These are phyloP conservation scores for Brachypodium distachyon DNA, from an alignment of 202 grass and related monocot species.

Conservation along the genomic window DNA sequence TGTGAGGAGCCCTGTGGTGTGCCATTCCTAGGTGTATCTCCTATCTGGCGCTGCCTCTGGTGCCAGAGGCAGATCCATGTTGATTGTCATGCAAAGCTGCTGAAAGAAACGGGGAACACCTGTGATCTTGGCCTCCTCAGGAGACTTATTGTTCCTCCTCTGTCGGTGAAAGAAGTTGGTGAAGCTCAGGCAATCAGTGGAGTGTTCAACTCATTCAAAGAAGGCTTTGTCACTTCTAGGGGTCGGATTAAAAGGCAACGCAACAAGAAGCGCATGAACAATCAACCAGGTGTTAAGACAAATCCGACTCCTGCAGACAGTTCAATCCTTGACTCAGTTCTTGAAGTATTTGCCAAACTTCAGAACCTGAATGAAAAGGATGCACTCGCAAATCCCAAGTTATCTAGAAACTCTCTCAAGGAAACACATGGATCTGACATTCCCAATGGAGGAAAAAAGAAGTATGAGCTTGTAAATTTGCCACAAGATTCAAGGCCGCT, in stretches of 20 bases:
- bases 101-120: constrained; percentile 47
- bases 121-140: constrained; percentile 65
- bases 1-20: constrained; percentile 67
- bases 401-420: constrained; percentile 26
- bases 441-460: constrained; percentile 21
- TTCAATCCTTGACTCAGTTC: constrained; percentile 38
- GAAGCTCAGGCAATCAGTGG: constrained; percentile 22
- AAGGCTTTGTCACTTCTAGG: constrained; percentile 37
- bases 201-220: constrained; percentile 56
- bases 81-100: constrained; percentile 67
- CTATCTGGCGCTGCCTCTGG: constrained; percentile 89
- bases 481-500: constrained; percentile 62
- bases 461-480: constrained; percentile 64
- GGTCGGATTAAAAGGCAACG: constrained; percentile 39
- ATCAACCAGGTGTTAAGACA: constrained; percentile 30
- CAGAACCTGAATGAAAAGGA: constrained; percentile 42
- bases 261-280: constrained; percentile 45
- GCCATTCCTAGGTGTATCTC: constrained; percentile 70
- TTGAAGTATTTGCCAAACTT: constrained; percentile 41
- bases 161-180: constrained; percentile 61
- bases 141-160: constrained; percentile 71
- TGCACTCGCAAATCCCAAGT: constrained; percentile 34
- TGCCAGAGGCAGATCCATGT: constrained; percentile 82
- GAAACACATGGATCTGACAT: constrained; percentile 23
- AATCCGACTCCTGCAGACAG: background rate